Conservation (phyloP, 768 basidiomycete species). For the Phaffia australis region DNA sequence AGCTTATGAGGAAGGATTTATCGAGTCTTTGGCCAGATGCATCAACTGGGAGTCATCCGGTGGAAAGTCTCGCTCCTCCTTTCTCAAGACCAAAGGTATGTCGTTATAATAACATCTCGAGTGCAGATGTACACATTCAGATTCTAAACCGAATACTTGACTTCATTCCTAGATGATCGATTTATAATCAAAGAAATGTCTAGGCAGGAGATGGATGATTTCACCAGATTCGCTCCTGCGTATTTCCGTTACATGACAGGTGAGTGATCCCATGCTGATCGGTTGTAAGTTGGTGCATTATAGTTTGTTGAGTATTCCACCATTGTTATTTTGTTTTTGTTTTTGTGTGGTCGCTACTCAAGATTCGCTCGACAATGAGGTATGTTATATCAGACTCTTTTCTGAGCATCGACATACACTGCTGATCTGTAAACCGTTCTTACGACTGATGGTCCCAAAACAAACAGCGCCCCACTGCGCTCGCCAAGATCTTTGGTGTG, state of each 20-base stretch:
- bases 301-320: not conserved
- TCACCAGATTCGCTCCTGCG: constrained; percentile 92
- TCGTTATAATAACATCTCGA: not conserved
- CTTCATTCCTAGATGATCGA: constrained; percentile 61
- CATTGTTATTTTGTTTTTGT: not conserved
- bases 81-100: constrained; percentile 84
- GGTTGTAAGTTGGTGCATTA: no score
- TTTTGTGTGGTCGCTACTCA: no score
- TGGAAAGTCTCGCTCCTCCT: constrained; percentile 93
- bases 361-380: no score
- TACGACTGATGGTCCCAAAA: no score
- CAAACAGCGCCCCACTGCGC: constrained; percentile 70
- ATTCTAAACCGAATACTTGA: constrained; percentile 10
- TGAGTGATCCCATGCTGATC: constrained; percentile 39
- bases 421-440: no score
- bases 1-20: constrained; percentile 70
- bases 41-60: constrained; percentile 92
- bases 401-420: constrained; percentile 16
- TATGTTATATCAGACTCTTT: constrained; percentile 7
- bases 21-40: constrained; percentile 85
- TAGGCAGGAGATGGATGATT: constrained; percentile 75
- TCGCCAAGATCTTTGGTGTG: constrained; percentile 95
- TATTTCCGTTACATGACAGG: constrained; percentile 98
- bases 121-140: constrained; percentile 1
- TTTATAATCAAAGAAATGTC: constrained; percentile 98